phyloP scores from a whole-genome alignment of 805 yeast species.

The Lipomyces anomalus region DNA sequence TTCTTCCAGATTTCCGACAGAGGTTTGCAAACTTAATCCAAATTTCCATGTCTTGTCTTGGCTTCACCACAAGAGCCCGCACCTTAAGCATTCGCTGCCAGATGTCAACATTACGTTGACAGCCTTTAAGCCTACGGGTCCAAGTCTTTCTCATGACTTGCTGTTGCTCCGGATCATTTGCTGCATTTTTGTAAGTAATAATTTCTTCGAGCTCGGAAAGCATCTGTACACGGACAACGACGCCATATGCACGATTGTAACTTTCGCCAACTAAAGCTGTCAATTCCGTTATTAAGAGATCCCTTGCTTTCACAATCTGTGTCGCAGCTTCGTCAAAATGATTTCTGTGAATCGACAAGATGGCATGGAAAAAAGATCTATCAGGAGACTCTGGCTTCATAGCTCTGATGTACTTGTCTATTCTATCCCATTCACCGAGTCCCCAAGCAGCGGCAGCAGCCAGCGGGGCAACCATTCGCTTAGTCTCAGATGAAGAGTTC shows the following conservation, averaged over 20 bases:
- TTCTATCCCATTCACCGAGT: conserved; percentile 90
- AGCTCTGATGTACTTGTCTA: conserved; percentile 83
- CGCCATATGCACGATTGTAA: conserved; percentile 93
- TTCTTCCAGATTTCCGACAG: conserved; percentile 88
- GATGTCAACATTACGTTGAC: conserved; percentile 96
- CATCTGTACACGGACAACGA: conserved; percentile 95
- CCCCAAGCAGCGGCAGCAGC: conserved; percentile 99
- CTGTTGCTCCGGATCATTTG: conserved; percentile 76
- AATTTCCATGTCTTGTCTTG: conserved; percentile 94
- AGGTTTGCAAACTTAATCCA: conserved; percentile 97
- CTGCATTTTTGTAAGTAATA: conserved; percentile 77
- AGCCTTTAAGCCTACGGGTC: conserved; percentile 86
- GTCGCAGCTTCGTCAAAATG: conserved; percentile 74
- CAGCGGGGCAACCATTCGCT: conserved; percentile 84
- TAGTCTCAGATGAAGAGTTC: conserved; percentile 61
- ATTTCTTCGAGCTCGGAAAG: conserved; percentile 94
- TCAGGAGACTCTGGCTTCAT: conserved; percentile 93
- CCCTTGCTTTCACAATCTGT: conserved; percentile 81
- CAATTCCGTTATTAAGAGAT: conserved; percentile 82
- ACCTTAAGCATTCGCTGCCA: conserved; percentile 96
- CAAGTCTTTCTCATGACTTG: conserved; percentile 80
- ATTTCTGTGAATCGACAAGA: conserved; percentile 76
- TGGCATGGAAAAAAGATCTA: conserved; percentile 89
- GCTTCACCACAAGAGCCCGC: conserved; percentile 85
- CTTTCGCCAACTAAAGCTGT: conserved; percentile 94